A percentile compares a stretch with the other conserved stretches of the same genome.
phyloP scores from a whole-genome alignment of 176 grass and related monocot species.

The Pharus latifolius region DNA sequence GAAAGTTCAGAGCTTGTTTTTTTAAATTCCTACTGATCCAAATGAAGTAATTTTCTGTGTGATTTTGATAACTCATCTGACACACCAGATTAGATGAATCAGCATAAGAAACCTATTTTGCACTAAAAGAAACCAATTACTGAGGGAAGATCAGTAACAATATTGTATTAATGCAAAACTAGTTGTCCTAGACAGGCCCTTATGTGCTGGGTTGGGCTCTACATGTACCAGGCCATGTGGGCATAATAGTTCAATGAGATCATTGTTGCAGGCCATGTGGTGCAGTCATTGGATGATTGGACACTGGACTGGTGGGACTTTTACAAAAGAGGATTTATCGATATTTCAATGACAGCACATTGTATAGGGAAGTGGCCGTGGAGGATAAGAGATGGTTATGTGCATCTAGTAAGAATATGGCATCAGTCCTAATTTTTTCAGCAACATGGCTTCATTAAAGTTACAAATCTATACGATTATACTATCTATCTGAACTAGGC shows the following conservation, averaged over 20 bases:
- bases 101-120: not conserved
- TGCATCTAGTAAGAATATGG: too few species aligned
- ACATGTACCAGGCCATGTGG: not conserved
- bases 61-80: not conserved
- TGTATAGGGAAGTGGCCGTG: too few species aligned
- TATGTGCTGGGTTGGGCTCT: conserved; percentile 5
- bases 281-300: too few species aligned
- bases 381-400: too few species aligned
- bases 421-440: too few species aligned
- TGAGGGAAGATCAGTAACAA: too few species aligned
- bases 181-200: not conserved
- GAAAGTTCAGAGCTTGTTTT: not conserved
- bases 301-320: not conserved
- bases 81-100: not conserved
- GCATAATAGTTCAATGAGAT: not conserved
- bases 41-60: not conserved
- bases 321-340: not conserved
- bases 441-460: too few species aligned
- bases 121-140: too few species aligned
- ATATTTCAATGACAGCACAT: too few species aligned
- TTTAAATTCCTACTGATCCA: not conserved
- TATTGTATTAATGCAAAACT: not conserved
- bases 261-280: not conserved
- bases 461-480: too few species aligned
- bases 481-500: too few species aligned